These are phyloP conservation scores for Tremella mesenterica DNA, from an alignment of 768 basidiomycete species.

Conservation along the genomic window DNA sequence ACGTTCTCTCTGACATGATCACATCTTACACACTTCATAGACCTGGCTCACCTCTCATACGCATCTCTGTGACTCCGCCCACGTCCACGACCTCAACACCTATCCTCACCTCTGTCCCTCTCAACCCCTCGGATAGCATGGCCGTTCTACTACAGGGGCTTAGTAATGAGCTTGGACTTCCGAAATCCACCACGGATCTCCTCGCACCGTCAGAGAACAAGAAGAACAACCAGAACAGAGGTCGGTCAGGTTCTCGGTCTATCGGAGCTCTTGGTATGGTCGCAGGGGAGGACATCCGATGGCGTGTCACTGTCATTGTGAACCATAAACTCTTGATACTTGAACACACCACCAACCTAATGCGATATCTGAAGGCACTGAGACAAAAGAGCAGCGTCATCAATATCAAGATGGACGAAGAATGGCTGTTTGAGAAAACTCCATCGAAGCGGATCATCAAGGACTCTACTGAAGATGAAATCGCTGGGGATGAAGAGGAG, in stretches of 20 bases:
- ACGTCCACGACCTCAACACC: slow-evolving; percentile 11
- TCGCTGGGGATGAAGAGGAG: not conserved
- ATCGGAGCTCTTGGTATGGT: not conserved
- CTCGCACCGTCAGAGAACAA: not conserved
- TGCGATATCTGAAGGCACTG: no score
- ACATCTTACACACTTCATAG: slow-evolving; percentile 9
- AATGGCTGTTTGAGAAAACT: slow-evolving; percentile 20
- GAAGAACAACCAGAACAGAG: slow-evolving; percentile 2
- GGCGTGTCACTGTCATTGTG: not conserved
- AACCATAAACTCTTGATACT: not conserved
- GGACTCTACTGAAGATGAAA: not conserved
- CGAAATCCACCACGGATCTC: slow-evolving; percentile 3
- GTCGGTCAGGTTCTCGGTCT: not conserved
- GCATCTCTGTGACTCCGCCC: slow-evolving; percentile 12
- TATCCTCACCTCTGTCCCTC: not conserved
- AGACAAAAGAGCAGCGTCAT: not conserved
- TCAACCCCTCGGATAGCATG: not conserved
- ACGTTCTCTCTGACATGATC: not conserved
- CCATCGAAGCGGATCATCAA: not conserved
- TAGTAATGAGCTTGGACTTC: slow-evolving; percentile 12
- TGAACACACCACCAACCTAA: no score
- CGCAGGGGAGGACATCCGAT: not conserved
- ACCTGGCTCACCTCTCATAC: slow-evolving; percentile 10
- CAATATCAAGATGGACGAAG: slow-evolving; percentile 16
- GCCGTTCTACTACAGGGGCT: slow-evolving; percentile 8